phyloP scores from a whole-genome alignment of 305 asterid species.

The Withania somnifera region DNA sequence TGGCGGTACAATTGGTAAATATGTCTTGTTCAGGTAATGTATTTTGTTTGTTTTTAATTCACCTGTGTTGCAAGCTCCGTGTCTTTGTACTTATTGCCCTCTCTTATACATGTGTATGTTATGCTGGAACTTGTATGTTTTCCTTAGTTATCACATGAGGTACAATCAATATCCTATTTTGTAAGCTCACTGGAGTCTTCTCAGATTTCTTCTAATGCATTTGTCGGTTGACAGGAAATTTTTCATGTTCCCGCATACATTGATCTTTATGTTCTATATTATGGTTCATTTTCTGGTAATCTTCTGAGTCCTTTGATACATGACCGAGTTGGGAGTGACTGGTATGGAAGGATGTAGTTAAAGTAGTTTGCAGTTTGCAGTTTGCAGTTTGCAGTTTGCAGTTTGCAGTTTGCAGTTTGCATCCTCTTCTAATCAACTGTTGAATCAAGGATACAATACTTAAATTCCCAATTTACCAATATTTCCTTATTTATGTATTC shows the following conservation, averaged over 20 bases:
- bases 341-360: neutral
- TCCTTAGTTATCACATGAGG: neutral
- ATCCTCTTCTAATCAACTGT: neutral
- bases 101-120: neutral
- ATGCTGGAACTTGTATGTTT: neutral
- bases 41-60: neutral
- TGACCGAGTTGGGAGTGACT: neutral
- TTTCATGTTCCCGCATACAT: neutral
- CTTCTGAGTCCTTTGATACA: neutral
- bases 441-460: neutral
- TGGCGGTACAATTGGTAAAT: neutral
- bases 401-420: too few species aligned
- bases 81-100: neutral
- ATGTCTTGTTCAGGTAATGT: neutral
- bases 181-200: neutral
- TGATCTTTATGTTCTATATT: neutral
- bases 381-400: too few species aligned
- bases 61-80: neutral
- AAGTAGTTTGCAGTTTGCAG: too few species aligned
- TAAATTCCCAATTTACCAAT: neutral
- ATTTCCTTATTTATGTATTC: neutral
- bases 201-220: neutral
- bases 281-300: neutral
- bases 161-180: neutral
- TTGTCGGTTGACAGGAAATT: too few species aligned